Evolutionary conservation across 163 green algal species (phyloP).

Genomic region (Chlorella variabilis): DNA sequence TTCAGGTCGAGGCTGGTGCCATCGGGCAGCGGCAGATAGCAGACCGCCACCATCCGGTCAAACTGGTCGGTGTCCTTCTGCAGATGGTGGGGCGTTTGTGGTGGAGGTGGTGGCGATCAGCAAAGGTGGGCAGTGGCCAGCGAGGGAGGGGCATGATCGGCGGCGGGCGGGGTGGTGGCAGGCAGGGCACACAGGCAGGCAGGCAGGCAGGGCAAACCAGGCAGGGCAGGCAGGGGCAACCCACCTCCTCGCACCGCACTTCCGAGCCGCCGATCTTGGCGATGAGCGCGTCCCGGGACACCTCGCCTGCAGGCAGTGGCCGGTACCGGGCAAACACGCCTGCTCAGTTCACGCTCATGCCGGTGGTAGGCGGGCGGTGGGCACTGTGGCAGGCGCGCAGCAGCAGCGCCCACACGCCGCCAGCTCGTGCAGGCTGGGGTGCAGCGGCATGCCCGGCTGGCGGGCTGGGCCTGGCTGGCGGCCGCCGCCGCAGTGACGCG

Average conservation of each 20-base stretch:
- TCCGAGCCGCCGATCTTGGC: slow-evolving; percentile 53
- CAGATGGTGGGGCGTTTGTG: too few relatives aligned
- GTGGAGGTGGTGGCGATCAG: background rate
- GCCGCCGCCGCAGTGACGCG: too few relatives aligned
- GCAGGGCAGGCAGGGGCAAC: too few relatives aligned
- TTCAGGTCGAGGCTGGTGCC: slow-evolving; percentile 56
- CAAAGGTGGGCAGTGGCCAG: background rate
- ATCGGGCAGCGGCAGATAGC: slow-evolving; percentile 18
- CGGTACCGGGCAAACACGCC: background rate
- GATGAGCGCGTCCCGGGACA: slow-evolving; percentile 49
- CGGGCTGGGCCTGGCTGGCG: too few relatives aligned
- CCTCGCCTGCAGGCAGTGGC: slow-evolving; percentile 40
- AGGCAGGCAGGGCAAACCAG: too few relatives aligned
- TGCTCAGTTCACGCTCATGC: too few relatives aligned
- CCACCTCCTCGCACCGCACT: slow-evolving; percentile 52
- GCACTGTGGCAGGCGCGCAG: too few relatives aligned
- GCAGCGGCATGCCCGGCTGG: too few relatives aligned
- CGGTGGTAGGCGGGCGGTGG: too few relatives aligned
- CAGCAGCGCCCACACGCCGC: too few relatives aligned
- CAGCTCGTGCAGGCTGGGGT: too few relatives aligned
- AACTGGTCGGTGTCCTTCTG: slow-evolving; percentile 69
- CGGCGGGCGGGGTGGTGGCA: too few relatives aligned
- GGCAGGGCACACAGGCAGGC: background rate
- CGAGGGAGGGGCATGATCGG: background rate
- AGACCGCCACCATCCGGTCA: slow-evolving; percentile 68